These are phyloP conservation scores for Trichopus zeylanicus DNA, from an alignment of 116 monocot species.

Conservation along the genomic window DNA sequence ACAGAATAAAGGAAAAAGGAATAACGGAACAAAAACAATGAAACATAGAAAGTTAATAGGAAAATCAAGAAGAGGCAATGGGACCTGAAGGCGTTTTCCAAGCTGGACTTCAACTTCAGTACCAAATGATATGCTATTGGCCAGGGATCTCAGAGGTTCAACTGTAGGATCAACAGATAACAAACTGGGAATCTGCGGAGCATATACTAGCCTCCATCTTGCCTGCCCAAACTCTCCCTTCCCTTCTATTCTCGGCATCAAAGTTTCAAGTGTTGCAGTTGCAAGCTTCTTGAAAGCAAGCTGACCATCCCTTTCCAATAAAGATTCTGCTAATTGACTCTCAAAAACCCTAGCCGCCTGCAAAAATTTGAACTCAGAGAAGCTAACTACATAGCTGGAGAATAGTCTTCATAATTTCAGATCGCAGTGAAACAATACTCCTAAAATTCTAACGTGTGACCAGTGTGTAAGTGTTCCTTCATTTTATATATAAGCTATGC, in stretches of 20 bases:
- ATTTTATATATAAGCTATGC: background rate
- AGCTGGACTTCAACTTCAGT: constrained; percentile 98
- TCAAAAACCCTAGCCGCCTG: constrained; percentile 97
- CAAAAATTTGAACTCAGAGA: constrained; percentile 5
- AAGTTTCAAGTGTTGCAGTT: constrained; percentile 84
- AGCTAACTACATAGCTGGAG: background rate
- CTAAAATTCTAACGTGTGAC: background rate
- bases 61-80: no score
- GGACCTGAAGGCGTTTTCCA: constrained; percentile 95
- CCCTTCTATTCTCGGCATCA: constrained; percentile 99
- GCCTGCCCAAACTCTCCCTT: constrained; percentile 98
- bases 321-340: constrained; percentile 83
- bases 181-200: constrained; percentile 91
- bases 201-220: constrained; percentile 93
- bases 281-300: constrained; percentile 98
- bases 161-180: constrained; percentile 85
- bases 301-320: constrained; percentile 89
- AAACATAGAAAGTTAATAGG: no score
- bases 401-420: background rate
- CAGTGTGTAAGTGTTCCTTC: background rate
- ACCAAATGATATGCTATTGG: constrained; percentile 91
- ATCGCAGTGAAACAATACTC: background rate
- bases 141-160: constrained; percentile 87
- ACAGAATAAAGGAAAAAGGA: background rate
- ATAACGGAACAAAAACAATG: background rate